These are phyloP conservation scores for Lunularia cruciata DNA, from an alignment of 225 moss, liverwort and hornwort species.

Conservation along the genomic window DNA sequence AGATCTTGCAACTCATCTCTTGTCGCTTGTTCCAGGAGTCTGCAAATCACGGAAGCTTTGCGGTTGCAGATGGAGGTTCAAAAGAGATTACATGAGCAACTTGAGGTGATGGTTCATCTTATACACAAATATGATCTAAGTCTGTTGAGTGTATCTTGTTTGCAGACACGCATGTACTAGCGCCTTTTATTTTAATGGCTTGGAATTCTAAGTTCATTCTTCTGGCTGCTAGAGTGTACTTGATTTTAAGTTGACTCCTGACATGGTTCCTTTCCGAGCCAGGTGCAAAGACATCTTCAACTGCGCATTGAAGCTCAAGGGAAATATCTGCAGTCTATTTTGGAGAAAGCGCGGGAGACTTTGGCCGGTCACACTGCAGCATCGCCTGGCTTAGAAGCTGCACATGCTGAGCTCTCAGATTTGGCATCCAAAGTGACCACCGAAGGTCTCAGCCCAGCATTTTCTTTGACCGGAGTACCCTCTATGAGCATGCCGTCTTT, in stretches of 20 bases:
- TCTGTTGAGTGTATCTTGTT: too few species aligned
- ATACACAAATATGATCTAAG: not conserved
- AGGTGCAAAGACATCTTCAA: slow-evolving; percentile 95
- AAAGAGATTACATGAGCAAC: slow-evolving; percentile 83
- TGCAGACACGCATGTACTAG: too few species aligned
- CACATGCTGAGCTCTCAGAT: slow-evolving; percentile 83
- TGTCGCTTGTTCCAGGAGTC: slow-evolving; percentile 43
- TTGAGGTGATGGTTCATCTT: slow-evolving; percentile 56
- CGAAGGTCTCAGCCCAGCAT: slow-evolving; percentile 55
- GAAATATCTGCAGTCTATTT: slow-evolving; percentile 86
- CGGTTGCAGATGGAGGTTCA: slow-evolving; percentile 98
- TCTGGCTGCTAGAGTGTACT: not conserved
- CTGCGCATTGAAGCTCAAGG: slow-evolving; percentile 91
- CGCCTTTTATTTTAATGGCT: too few species aligned
- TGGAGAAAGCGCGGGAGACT: slow-evolving; percentile 92
- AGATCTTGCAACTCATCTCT: not conserved
- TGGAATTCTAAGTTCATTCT: too few species aligned
- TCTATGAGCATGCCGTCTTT: slow-evolving; percentile 42
- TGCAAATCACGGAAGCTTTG: slow-evolving; percentile 90
- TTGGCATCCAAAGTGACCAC: slow-evolving; percentile 74
- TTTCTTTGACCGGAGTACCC: slow-evolving; percentile 48
- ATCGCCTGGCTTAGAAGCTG: slow-evolving; percentile 81
- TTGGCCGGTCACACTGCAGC: slow-evolving; percentile 70
- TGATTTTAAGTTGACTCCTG: not conserved
- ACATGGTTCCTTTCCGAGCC: not conserved